Percentiles rank a stretch among this genome's conserved stretches.
Conservation (phyloP, 164 flowering plant species). For the Pachysandra terminalis region DNA sequence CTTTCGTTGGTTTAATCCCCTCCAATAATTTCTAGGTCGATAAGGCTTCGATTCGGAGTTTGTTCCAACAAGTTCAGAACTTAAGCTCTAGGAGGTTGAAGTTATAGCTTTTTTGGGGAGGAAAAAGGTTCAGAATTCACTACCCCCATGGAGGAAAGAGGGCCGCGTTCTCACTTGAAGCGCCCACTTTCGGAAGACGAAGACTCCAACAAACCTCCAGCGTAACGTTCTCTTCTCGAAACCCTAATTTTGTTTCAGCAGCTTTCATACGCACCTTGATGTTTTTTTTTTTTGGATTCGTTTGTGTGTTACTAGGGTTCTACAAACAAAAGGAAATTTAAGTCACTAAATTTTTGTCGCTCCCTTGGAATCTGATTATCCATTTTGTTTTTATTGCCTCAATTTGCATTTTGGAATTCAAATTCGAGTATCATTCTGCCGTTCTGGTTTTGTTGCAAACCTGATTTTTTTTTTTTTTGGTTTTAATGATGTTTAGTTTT, state of each 20-base stretch:
- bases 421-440: background rate
- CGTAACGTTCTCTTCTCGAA: constrained; percentile 18
- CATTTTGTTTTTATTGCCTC: no score
- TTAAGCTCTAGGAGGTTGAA: no score
- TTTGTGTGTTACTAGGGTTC: background rate
- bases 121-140: background rate
- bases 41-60: no score
- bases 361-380: no score
- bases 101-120: background rate
- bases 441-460: no score
- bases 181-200: constrained; percentile 43
- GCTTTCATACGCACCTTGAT: background rate
- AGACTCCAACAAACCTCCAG: constrained; percentile 32
- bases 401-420: no score
- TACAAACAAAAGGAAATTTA: no score
- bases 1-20: no score
- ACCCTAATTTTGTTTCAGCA: constrained; percentile 3
- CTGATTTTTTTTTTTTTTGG: background rate
- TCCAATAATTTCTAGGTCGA: no score
- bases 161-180: constrained; percentile 35
- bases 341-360: no score
- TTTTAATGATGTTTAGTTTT: background rate
- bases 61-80: no score
- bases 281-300: background rate
- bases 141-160: constrained; percentile 23